phyloP scores from a whole-genome alignment of 805 yeast genomes.

The Candida oleophila region DNA sequence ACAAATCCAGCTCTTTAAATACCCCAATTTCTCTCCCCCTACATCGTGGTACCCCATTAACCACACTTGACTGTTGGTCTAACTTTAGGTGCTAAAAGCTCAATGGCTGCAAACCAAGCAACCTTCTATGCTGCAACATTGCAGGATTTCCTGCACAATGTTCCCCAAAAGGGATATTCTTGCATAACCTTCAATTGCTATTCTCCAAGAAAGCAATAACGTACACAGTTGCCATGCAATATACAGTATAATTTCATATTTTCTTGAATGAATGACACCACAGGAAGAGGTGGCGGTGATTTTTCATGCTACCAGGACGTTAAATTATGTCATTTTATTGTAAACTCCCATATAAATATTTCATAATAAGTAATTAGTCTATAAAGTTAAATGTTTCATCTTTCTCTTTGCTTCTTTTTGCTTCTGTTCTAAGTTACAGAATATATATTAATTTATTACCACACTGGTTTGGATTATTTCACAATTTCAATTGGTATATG shows the following conservation, averaged over 20 bases:
- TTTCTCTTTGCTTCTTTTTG: no score
- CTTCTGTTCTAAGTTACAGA: no score
- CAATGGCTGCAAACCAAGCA: constrained; percentile 1
- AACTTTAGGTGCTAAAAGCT: not conserved
- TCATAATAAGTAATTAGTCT: not conserved
- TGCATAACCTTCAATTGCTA: not conserved
- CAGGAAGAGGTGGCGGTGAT: not conserved
- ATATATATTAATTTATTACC: not conserved
- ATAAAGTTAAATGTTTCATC: no score
- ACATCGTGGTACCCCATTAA: no score
- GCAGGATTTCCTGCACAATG: not conserved
- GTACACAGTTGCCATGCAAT: not conserved
- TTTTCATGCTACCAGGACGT: not conserved
- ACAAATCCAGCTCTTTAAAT: not conserved
- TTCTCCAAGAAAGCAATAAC: not conserved
- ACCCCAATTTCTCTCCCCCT: not conserved
- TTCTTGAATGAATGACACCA: not conserved
- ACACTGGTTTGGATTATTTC: not conserved
- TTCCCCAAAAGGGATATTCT: not conserved
- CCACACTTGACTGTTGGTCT: not conserved
- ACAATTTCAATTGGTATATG: constrained; percentile 1
- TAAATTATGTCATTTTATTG: not conserved
- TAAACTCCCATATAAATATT: not conserved
- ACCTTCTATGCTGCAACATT: not conserved
- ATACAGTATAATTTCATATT: not conserved